phyloP scores from a whole-genome alignment of 1,284 basidiomycete genomes.

The Golubevia pallescens region DNA sequence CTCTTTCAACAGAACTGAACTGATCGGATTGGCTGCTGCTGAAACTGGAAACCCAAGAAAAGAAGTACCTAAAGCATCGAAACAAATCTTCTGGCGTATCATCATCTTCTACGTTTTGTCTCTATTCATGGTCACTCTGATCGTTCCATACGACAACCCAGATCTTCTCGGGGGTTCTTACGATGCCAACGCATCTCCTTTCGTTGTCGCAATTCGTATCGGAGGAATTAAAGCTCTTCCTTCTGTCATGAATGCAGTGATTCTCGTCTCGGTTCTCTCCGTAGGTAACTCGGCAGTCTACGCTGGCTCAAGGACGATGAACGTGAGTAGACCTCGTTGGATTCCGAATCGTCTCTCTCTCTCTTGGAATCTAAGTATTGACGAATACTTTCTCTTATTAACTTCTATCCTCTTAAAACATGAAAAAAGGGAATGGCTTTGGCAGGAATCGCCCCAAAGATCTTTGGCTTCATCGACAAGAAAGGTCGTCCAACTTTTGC shows the following conservation, averaged over 20 bases:
- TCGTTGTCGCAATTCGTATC: conserved; percentile 67
- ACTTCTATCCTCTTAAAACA: too few relatives aligned
- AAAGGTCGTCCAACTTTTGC: conserved; percentile 67
- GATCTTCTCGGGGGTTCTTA: conserved; percentile 32
- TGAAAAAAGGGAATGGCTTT: conserved; percentile 40
- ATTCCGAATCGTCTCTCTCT: conserved; percentile 53
- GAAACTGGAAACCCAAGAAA: conserved; percentile 59
- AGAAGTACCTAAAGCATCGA: conserved; percentile 54
- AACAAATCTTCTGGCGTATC: conserved; percentile 59
- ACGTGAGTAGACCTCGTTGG: conserved; percentile 37
- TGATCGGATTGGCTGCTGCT: conserved; percentile 59
- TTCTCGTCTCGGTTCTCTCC: conserved; percentile 65
- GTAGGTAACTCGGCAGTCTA: conserved; percentile 65
- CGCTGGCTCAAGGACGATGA: conserved; percentile 64
- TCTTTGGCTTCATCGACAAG: conserved; percentile 68
- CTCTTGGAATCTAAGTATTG: not conserved
- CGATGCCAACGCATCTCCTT: conserved; percentile 66
- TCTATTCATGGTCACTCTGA: conserved; percentile 47
- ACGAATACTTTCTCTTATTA: not conserved
- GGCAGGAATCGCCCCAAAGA: conserved; percentile 66
- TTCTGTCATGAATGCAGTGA: conserved; percentile 67
- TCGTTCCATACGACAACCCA: conserved; percentile 41
- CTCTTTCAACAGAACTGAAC: conserved; percentile 39
- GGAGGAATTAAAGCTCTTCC: conserved; percentile 66
- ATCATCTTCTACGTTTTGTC: conserved; percentile 59